Percentiles rank a stretch among this genome's conserved stretches.
Evolutionary conservation across 345 rosid genomes (phyloP).

Genomic region (Alliaria petiolata): DNA sequence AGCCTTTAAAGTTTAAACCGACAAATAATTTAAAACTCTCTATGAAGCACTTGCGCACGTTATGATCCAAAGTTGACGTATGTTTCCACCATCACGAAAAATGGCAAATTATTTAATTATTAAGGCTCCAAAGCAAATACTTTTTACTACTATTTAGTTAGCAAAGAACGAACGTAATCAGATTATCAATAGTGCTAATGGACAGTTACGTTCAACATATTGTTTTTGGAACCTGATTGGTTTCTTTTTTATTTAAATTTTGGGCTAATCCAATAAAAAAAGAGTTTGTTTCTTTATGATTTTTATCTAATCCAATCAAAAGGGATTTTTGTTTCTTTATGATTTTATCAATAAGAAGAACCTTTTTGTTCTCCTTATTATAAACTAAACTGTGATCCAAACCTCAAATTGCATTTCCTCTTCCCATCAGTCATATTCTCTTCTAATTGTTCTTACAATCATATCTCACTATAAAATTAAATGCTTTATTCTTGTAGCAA

Average conservation of each 20-base stretch:
- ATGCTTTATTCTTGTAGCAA: neutral
- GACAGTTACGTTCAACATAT: neutral
- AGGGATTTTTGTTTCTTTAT: no score
- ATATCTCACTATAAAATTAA: constrained; percentile 7
- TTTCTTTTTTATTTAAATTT: neutral
- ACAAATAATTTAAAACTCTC: neutral
- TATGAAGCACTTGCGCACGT: constrained; percentile 3
- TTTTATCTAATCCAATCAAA: no score
- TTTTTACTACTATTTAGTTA: neutral
- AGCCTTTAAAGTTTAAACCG: neutral
- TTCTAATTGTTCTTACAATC: constrained; percentile 14
- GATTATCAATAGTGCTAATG: neutral
- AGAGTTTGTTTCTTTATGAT: neutral
- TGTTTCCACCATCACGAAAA: constrained; percentile 1
- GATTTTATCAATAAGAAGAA: neutral
- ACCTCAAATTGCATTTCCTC: neutral
- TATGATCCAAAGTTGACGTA: constrained; percentile 12
- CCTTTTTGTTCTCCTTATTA: neutral
- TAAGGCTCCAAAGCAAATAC: neutral
- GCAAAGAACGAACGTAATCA: neutral
- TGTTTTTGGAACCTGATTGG: neutral
- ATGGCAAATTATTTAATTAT: neutral
- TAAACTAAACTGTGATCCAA: neutral
- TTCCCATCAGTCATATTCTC: constrained; percentile 9
- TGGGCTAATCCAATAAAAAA: neutral